Evolutionary conservation across 108 stramenopile genomes (phyloP).

Genomic region (Cyclostephanos invisitatus): DNA sequence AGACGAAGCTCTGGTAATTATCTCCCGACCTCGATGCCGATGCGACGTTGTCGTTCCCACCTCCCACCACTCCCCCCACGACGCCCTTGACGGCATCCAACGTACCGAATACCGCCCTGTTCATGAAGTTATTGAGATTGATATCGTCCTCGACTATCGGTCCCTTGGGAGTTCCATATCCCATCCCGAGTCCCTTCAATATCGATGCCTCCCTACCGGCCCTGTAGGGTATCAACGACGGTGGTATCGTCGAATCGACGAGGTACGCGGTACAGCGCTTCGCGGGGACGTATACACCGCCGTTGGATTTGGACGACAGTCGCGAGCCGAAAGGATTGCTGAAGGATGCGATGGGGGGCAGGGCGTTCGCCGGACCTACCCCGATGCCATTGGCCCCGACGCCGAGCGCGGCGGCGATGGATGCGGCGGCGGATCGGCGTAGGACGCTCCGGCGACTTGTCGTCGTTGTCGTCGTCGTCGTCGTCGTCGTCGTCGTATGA

Average conservation of each 20-base stretch:
- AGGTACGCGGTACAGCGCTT: constrained; percentile 74
- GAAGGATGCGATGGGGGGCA: constrained; percentile 71
- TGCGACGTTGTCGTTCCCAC: background rate
- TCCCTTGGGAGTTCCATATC: constrained; percentile 67
- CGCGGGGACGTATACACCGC: constrained; percentile 75
- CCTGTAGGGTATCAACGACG: constrained; percentile 66
- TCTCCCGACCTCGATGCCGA: constrained; percentile 1
- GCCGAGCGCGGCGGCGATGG: background rate
- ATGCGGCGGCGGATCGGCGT: background rate
- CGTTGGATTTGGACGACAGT: constrained; percentile 90
- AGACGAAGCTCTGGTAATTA: constrained; percentile 55
- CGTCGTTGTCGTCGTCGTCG: background rate
- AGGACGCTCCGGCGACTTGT: background rate
- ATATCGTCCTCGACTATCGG: constrained; percentile 60
- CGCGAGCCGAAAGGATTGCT: constrained; percentile 42
- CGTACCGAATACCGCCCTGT: constrained; percentile 77
- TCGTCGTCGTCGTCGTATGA: background rate
- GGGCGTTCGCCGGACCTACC: constrained; percentile 13
- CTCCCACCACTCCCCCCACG: background rate
- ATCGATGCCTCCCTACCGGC: constrained; percentile 55
- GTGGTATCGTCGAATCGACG: constrained; percentile 82
- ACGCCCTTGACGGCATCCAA: constrained; percentile 47
- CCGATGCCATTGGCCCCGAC: background rate
- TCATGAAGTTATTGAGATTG: constrained; percentile 81
- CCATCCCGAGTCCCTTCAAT: constrained; percentile 64